Base-by-base conservation (phyloP, 768 basidiomycete genomes). In the Hydnomerulius pinastri region DNA sequence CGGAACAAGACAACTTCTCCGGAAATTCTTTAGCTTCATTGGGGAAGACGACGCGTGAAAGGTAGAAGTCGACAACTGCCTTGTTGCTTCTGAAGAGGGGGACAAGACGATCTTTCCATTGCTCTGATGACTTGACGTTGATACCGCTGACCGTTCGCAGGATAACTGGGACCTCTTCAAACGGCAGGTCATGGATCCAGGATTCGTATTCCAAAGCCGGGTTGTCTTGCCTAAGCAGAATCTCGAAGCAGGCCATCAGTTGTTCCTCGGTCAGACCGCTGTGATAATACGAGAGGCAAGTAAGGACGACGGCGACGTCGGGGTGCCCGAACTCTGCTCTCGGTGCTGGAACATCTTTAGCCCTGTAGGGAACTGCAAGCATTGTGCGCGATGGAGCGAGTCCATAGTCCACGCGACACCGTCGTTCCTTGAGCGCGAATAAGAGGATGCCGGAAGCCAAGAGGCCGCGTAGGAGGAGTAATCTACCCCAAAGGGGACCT, bases 391-490 rank as follows among this genome's bases (percentile, higher is more conserved):
- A 52, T 2, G 56, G 56, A 40, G 76, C 74, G 4, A 79, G 70
- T 2, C 80, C 80, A 53, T 77, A 82, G 38, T 81, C 74, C 0
- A 81, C 80, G 25, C 79, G 59, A 77, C 78, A 81, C 10, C 77
- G 71, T 39, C 66, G 69, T 15, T 71, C 64, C 25, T 58, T 60
- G 0, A 82, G 58, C 1, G 62, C 60, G 40, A 73, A 72, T 2
- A 61, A 32, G 2, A 82, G 62, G 8, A 82, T 70, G 0, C 73
- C 75, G 1, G 66, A 61, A 0, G 65, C 72, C 27, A 81, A 47
- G 2, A 81, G 60, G 2, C 79, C 79, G 1, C 79, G 73, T 8
- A 76, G 64, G 2, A 80, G 63, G 1, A 81, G 65, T 12, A 81
- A 45, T 25, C 59, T 54, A 15, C 59, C 64, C 73, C 75, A 77